Base-by-base conservation (phyloP, 306 rosid species). In the Rubus parviflorus region DNA sequence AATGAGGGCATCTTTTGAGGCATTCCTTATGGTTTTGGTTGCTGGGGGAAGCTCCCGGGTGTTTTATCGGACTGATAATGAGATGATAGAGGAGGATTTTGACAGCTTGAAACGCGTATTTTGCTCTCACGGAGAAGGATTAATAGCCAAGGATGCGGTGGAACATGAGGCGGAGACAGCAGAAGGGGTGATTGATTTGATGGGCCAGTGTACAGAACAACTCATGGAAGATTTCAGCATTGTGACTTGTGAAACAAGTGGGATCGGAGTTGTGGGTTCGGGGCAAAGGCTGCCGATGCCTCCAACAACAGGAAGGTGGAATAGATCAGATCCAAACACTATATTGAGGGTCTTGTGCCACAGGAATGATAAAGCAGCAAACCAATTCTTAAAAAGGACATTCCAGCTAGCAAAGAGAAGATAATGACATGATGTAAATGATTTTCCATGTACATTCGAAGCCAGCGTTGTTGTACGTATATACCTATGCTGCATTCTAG, bases 251-350 rank as follows among this genome's bases (percentile, higher is more conserved):
- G 96, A 95, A 72, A 81, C 88, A 8, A 89, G 97, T 73, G 97
- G 94, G 25, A 79, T 91, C 3, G 96, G 96, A 77, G 54, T 84
- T 14, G 76, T 86, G 84, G 92, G 87, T 11, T 81, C 82, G 48
- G 93, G 88, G 4, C 86, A 89, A 23, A 90, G 86, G 78, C 70
- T 90, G 17, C 99, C 92, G 16, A 86, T 95, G 96, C 98, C 99
- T 58, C 97, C 99, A 9, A 88, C 97, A 10, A 91, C 98, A 41
- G 98, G 96, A 77, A 83, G 91, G 77, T 95, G 99, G 99, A 82
- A 88, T 41, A 80, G 91, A 75, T 81, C 96, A 22, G 97, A 95
- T 17, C 97, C 99, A 4, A 92, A 95, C 85, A 90, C 99, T 23
- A 89, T 95, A 74, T 71, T 95, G 78, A 90, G 99, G 72, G 97